These are phyloP conservation scores for Penicillium subrubescens DNA, from an alignment of 495 filamentous ascomycete genomes.

Conservation along the genomic window DNA sequence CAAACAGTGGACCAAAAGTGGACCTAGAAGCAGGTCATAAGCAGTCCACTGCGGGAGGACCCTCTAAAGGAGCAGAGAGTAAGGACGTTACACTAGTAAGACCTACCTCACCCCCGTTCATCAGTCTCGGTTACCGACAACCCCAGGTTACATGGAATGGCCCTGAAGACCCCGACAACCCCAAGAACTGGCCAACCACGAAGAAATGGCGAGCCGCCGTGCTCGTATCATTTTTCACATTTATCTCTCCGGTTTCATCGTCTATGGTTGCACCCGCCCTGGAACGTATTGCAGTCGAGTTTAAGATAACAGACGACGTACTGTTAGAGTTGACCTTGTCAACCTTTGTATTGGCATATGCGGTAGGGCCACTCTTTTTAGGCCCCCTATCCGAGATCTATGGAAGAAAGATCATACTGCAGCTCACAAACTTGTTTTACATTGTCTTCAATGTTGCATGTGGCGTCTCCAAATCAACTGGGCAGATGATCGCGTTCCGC, in stretches of 20 bases:
- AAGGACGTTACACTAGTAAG: neutral
- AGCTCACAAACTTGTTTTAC: slow-evolving; percentile 45
- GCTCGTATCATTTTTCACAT: slow-evolving; percentile 15
- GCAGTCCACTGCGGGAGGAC: neutral
- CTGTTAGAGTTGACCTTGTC: slow-evolving; percentile 54
- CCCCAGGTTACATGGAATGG: neutral
- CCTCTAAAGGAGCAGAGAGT: neutral
- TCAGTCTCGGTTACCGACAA: neutral
- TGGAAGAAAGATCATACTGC: slow-evolving; percentile 55
- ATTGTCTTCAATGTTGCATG: slow-evolving; percentile 56
- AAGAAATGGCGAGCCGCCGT: slow-evolving; percentile 1
- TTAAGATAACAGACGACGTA: slow-evolving; percentile 51
- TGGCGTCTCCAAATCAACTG: slow-evolving; percentile 50
- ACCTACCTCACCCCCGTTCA: neutral
- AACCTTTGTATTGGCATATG: slow-evolving; percentile 51
- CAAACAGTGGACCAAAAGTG: neutral
- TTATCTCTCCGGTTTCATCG: slow-evolving; percentile 51
- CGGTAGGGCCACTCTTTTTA: slow-evolving; percentile 52
- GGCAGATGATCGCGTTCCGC: slow-evolving; percentile 55
- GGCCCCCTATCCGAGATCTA: slow-evolving; percentile 64
- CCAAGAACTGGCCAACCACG: slow-evolving; percentile 4
- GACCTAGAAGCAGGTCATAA: neutral
- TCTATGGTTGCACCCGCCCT: slow-evolving; percentile 69
- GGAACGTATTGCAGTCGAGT: slow-evolving; percentile 50
- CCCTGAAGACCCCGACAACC: slow-evolving; percentile 2